Evolutionary conservation across 2,329 filamentous ascomycete species (phyloP).

Genomic region (Botryotinia globosa): DNA sequence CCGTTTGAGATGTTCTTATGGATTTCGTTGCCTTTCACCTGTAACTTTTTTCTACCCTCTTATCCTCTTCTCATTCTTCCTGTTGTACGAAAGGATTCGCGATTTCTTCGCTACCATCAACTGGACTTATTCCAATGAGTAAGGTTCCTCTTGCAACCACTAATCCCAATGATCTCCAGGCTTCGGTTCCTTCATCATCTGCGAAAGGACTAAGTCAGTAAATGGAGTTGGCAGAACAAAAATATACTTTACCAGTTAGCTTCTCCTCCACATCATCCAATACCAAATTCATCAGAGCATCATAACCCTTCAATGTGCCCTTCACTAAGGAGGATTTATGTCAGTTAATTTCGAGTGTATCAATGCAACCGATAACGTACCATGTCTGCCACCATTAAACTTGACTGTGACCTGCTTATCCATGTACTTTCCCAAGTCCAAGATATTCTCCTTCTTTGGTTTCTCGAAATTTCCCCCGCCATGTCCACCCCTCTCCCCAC

Average conservation of each 20-base stretch:
- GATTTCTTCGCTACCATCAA: conserved; percentile 94
- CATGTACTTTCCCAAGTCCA: conserved; percentile 94
- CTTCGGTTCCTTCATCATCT: conserved; percentile 93
- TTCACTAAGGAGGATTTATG: conserved; percentile 56
- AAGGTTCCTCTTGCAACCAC: conserved; percentile 90
- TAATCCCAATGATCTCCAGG: conserved; percentile 63
- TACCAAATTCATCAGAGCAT: conserved; percentile 97
- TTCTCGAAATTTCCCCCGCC: conserved; percentile 57
- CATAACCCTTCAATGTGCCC: conserved; percentile 89
- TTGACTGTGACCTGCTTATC: conserved; percentile 95
- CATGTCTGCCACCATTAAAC: conserved; percentile 91
- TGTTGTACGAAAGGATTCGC: conserved; percentile 84
- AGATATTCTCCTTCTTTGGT: conserved; percentile 98
- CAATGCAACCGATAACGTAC: conserved; percentile 47
- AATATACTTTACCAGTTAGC: conserved; percentile 65
- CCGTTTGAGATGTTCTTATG: background rate
- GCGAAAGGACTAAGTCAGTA: conserved; percentile 15
- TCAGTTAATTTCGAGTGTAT: background rate
- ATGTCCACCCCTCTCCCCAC: conserved; percentile 45
- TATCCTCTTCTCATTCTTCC: conserved; percentile 51
- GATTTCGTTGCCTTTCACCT: background rate
- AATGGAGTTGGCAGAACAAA: conserved; percentile 2
- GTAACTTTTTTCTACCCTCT: background rate
- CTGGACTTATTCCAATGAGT: conserved; percentile 85
- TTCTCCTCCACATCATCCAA: conserved; percentile 90